Conservation (phyloP, 345 rosid species). For the Streptanthus diversifolius region DNA sequence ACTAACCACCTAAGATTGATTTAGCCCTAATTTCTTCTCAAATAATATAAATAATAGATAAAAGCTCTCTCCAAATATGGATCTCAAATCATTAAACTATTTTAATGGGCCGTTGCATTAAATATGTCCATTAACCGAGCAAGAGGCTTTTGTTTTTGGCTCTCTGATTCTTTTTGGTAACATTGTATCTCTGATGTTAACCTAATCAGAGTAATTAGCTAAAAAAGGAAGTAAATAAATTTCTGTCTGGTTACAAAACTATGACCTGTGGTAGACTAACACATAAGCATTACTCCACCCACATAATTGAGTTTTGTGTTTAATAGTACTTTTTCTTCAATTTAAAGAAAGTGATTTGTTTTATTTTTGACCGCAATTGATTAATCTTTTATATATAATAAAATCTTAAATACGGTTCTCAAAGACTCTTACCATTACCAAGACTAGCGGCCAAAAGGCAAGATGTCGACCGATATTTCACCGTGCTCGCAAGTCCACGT, state of each 20-base stretch:
- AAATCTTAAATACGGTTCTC: constrained; percentile 22
- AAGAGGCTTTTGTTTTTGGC: neutral
- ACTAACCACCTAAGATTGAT: too few species aligned
- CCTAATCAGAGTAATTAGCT: neutral
- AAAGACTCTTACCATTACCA: constrained; percentile 10
- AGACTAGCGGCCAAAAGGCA: constrained; percentile 13
- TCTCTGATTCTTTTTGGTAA: neutral
- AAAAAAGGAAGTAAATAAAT: neutral
- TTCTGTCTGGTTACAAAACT: neutral
- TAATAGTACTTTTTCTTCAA: neutral
- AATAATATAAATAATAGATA: neutral
- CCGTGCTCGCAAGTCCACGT: constrained; percentile 28
- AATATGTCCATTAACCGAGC: neutral
- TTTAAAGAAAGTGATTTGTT: neutral
- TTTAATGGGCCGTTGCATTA: neutral
- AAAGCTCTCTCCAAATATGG: neutral
- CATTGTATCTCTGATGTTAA: neutral
- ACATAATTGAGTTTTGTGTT: neutral
- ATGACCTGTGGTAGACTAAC: neutral
- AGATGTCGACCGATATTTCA: constrained; percentile 36
- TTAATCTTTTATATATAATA: neutral
- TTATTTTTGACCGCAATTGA: too few species aligned
- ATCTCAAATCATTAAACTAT: neutral
- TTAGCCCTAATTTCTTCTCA: too few species aligned
- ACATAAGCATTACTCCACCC: neutral